Evolutionary conservation across 768 basidiomycete genomes (phyloP).

Genomic region (Suillus spraguei): DNA sequence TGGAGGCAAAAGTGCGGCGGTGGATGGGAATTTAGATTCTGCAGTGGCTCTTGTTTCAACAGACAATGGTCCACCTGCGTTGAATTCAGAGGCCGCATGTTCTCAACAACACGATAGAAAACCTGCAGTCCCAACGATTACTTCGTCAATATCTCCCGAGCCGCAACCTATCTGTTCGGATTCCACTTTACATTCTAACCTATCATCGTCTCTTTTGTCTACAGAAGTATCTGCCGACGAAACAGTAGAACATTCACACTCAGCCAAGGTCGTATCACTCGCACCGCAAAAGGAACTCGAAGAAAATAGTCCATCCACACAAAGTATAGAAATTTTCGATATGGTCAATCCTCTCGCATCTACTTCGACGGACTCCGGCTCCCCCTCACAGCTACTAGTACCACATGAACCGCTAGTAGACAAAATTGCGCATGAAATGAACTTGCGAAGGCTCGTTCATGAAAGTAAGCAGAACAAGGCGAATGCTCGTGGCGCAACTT

Average conservation of each 20-base stretch:
- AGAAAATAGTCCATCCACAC: constrained; percentile 41
- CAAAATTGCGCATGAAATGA: constrained; percentile 45
- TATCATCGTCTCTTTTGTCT: not conserved
- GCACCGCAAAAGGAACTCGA: constrained; percentile 49
- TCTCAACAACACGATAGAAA: not conserved
- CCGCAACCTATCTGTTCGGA: not conserved
- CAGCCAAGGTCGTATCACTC: constrained; percentile 20
- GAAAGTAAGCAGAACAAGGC: constrained; percentile 42
- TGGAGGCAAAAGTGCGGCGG: not conserved
- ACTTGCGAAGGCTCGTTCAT: constrained; percentile 25
- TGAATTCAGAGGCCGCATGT: not conserved
- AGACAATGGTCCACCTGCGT: not conserved
- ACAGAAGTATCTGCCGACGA: not conserved
- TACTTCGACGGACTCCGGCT: not conserved
- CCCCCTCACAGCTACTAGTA: constrained; percentile 5
- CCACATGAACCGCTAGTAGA: constrained; percentile 15
- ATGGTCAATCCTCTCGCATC: constrained; percentile 2
- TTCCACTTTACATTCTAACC: not conserved
- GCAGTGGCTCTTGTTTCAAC: not conserved
- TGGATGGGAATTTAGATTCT: not conserved
- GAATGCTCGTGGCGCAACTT: constrained; percentile 32
- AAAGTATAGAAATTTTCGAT: constrained; percentile 19
- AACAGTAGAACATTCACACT: not conserved
- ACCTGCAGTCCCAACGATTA: not conserved
- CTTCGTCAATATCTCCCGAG: not conserved